phyloP scores from a whole-genome alignment of 306 rosid species.

The Cajanus cajan region DNA sequence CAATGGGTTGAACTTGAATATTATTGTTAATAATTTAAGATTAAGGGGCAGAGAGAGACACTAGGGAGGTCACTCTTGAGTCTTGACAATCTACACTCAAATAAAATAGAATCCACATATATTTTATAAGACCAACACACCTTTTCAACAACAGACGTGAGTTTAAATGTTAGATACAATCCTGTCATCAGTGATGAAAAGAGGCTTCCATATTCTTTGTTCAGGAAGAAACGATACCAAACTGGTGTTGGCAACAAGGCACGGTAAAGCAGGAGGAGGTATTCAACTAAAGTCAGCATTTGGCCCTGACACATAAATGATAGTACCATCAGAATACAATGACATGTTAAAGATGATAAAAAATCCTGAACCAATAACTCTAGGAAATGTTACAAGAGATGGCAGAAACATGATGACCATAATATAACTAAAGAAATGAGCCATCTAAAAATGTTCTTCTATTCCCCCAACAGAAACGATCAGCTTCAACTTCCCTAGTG shows the following conservation, averaged over 20 bases:
- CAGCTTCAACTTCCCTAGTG: neutral
- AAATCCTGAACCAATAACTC: conserved; percentile 23
- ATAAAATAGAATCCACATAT: conserved; percentile 3
- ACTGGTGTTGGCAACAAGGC: conserved; percentile 95
- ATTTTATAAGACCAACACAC: conserved; percentile 38
- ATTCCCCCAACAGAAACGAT: neutral
- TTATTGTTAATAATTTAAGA: neutral
- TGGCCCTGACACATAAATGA: conserved; percentile 70
- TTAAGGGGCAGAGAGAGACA: conserved; percentile 5
- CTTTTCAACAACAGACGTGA: conserved; percentile 96
- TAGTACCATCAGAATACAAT: conserved; percentile 29
- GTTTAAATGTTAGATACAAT: conserved; percentile 91
- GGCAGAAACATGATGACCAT: neutral
- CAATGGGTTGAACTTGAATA: neutral
- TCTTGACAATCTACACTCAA: conserved; percentile 3
- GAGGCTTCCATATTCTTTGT: conserved; percentile 96
- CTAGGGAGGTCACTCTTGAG: neutral
- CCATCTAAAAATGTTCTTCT: conserved; percentile 12
- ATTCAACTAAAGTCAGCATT: conserved; percentile 89
- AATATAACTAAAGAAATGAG: conserved; percentile 2
- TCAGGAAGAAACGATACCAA: conserved; percentile 98
- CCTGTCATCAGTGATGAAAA: conserved; percentile 95
- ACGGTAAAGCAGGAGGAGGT: conserved; percentile 84
- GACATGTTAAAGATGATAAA: neutral
- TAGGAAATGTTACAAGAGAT: neutral